Base-by-base conservation (phyloP, 352 stramenopile genomes). In the Phytophthora pluvialis region DNA sequence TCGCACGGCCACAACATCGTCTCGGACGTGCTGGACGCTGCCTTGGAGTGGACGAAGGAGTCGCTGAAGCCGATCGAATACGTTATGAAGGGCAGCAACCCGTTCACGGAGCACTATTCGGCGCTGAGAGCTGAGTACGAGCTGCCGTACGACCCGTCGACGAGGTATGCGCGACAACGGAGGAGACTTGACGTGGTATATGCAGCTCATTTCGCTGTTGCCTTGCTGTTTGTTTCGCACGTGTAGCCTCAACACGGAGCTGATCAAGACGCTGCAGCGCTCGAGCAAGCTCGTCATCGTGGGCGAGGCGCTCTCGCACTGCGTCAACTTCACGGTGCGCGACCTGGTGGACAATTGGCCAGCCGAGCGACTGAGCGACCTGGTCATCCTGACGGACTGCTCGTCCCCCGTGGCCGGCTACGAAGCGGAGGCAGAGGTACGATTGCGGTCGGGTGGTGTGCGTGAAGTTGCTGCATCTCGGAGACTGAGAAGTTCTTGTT, bases 261-360 rank as follows among this genome's bases (percentile, higher is more conserved):
- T 99, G 29, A 81, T 98, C 49, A 77, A 88, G n/a, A 77, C 78
- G 10, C 76, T 98, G 43, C 85, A 85, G 61, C 72, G 75, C 18
- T 70, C 81, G 7, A 71, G 86, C 54, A 77, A 81, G 36, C 78
- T 99, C 0, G 67, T 97, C 5, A 81, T 98, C 33, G 96, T 90
- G 50, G 95, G 96, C n/a, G 92, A 99, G 75, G 94, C 96, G 6
- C 80, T 95, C 51, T 98, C 89, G 32, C 95, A 99, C 71, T 99
- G 95, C 78, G 94, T 99, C n/a, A 98, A 99, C 66, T 98, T 97
- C 75, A 98, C 95, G 0, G 70, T 97, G 2, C 77, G 93, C n/a
- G 94, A 98, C 70, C 83, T 98, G 33, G 77, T 97, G 6, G 67
- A 81, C n/a, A 53, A 88, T 18, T 98, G 88, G 90, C 81, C 89